These are phyloP conservation scores for Veloboletus limbatus DNA, from an alignment of 1,284 basidiomycete genomes.

Conservation along the genomic window DNA sequence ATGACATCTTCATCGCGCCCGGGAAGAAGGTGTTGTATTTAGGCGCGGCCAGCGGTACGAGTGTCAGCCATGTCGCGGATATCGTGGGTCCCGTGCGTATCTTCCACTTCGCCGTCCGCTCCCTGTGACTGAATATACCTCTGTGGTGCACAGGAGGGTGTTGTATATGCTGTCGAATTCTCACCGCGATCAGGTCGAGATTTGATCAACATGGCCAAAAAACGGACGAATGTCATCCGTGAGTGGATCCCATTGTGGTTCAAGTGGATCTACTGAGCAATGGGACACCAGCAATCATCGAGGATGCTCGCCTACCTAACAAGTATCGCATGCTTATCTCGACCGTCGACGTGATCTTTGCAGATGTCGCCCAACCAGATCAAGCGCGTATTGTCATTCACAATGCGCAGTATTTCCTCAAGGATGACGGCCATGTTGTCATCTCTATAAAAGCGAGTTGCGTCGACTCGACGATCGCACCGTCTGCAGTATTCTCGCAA, in stretches of 20 bases:
- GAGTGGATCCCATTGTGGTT: conserved; percentile 35
- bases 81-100: conserved; percentile 88
- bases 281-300: conserved; percentile 77
- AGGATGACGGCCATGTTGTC: conserved; percentile 89
- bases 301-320: conserved; percentile 94
- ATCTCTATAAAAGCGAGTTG: conserved; percentile 99
- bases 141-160: conserved; percentile 66
- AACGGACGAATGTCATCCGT: conserved; percentile 99
- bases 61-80: conserved; percentile 98
- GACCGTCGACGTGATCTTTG: conserved; percentile 94
- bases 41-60: conserved; percentile 95
- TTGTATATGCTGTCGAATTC: conserved; percentile 99
- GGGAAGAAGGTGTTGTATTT: conserved; percentile 98
- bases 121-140: conserved; percentile 3
- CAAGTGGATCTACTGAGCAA: conserved; percentile 2
- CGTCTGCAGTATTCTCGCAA: conserved; percentile 87
- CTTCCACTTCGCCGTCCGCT: conserved; percentile 9
- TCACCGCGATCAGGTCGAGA: conserved; percentile 96
- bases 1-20: conserved; percentile 91
- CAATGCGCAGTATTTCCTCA: conserved; percentile 96
- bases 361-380: conserved; percentile 98
- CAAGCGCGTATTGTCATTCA: conserved; percentile 94
- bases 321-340: conserved; percentile 95
- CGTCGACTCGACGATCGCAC: conserved; percentile 92
- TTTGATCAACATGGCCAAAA: conserved; percentile 99